Base-by-base conservation (phyloP, 2,329 filamentous ascomycete species). In the Calonectria ilicicola region DNA sequence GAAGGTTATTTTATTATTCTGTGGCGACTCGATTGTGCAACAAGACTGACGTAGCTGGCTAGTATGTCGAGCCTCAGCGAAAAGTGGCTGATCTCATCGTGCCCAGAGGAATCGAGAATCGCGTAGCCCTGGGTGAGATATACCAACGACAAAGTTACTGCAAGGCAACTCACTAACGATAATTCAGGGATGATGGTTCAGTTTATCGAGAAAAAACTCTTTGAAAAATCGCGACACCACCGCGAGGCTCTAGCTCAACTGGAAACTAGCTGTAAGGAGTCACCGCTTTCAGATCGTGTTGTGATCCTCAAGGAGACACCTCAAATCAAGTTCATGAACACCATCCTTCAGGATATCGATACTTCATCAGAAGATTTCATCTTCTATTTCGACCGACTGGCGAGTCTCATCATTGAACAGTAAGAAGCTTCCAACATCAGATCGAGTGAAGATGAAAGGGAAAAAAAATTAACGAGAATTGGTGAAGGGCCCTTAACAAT, bases 1-100 rank as follows among this genome's bases (percentile, higher is more conserved):
- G 83, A 95, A 93, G 84, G 89, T 89, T 80, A 68, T 79, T 23
- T 12, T 19, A 53, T 17, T 32, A 47, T 12, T 21, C 27, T 27
- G 35, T 27, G 65, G 3, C 10, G 12, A 32, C 27, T 10, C 15
- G 21, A 44, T 12, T n/a, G n/a, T 29, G 35, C 17, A 21, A 23
- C 29, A 47, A n/a, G n/a, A n/a, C 73, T 81, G 29, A 79, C 38
- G 19, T 35, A 12, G 29, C 14, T 9, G 8, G 67, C n/a, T 68
- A 91, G 88, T 98, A 91, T 81, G 97, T 99, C 69, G 93, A 98
- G 75, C 97, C 97, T 40, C 97, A 99, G 83, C 90, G 95, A 68
- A 93, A 95, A 77, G 92, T 96, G 60, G 95, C 95, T 89, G 96
- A 99, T 82, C 93, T 99, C 68, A 98, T 99, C 71, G 94, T 99